A percentile compares a stretch with the other conserved stretches of the same genome.
These are phyloP conservation scores for Liriodendron chinense DNA, from an alignment of 164 flowering plant species.

Conservation along the genomic window DNA sequence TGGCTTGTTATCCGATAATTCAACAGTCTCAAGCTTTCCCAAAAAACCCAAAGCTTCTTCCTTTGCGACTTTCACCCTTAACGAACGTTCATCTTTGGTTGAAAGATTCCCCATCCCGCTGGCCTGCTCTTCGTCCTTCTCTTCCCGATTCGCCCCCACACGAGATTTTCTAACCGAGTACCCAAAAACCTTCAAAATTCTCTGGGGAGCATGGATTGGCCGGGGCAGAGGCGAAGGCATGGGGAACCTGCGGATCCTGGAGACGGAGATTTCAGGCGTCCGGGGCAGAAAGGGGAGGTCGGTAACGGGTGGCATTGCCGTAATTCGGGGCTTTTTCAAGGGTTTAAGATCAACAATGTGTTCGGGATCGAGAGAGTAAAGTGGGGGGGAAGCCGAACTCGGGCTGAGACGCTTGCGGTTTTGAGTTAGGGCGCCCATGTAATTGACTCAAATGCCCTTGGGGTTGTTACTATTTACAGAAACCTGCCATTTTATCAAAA, in stretches of 20 bases:
- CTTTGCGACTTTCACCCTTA: neutral
- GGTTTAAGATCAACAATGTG: constrained; percentile 16
- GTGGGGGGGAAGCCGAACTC: constrained; percentile 7
- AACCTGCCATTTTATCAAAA: no score
- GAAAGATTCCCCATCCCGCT: neutral
- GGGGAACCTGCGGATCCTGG: constrained; percentile 23
- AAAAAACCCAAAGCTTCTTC: neutral
- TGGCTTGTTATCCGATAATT: neutral
- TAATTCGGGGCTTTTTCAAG: constrained; percentile 31
- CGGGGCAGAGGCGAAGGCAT: constrained; percentile 22
- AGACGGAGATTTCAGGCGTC: constrained; percentile 20
- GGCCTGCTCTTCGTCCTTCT: neutral
- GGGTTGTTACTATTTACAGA: neutral
- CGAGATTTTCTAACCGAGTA: constrained; percentile 11
- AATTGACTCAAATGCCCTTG: neutral
- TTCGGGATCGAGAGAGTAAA: constrained; percentile 3
- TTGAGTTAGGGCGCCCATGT: constrained; percentile 55
- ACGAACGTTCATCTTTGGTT: neutral
- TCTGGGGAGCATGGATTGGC: constrained; percentile 65
- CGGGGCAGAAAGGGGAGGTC: neutral
- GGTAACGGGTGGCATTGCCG: constrained; percentile 6
- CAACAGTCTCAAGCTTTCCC: neutral
- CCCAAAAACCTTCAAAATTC: constrained; percentile 26
- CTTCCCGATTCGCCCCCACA: neutral
- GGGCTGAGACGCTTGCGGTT: constrained; percentile 44